These are phyloP conservation scores for Pyrenophora seminiperda DNA, from an alignment of 2,329 filamentous ascomycete genomes.

Conservation along the genomic window DNA sequence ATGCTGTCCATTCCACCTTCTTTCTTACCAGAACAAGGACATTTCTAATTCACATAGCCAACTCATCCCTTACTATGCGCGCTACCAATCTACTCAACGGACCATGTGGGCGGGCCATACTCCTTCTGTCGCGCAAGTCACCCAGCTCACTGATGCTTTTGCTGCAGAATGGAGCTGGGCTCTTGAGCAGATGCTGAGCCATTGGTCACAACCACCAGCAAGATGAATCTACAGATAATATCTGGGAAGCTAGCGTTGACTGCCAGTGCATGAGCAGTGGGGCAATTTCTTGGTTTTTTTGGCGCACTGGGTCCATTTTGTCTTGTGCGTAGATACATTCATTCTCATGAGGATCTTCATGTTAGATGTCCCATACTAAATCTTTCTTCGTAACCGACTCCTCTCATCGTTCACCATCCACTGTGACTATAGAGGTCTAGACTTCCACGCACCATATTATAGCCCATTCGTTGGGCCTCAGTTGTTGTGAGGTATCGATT, in stretches of 20 bases:
- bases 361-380: too few species aligned
- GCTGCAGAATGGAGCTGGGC: conserved; percentile 70
- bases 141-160: conserved; percentile 66
- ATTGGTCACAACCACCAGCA: conserved; percentile 65
- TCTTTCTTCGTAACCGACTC: too few species aligned
- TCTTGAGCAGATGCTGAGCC: conserved; percentile 67
- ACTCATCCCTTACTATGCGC: conserved; percentile 66
- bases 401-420: too few species aligned
- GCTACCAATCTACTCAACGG: conserved; percentile 63
- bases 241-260: not conserved
- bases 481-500: too few species aligned
- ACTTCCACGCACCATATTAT: too few species aligned
- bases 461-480: too few species aligned
- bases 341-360: not conserved
- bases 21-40: not conserved
- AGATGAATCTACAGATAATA: conserved; percentile 2
- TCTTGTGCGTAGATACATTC: not conserved
- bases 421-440: too few species aligned
- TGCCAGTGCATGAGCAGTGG: not conserved
- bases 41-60: conserved; percentile 51
- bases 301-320: not conserved
- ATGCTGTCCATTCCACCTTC: conserved; percentile 39
- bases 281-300: not conserved
- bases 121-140: conserved; percentile 62
- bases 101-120: conserved; percentile 71